Base-by-base conservation (phyloP, 75 land plant genomes). In the Selaginella tamariscina region DNA sequence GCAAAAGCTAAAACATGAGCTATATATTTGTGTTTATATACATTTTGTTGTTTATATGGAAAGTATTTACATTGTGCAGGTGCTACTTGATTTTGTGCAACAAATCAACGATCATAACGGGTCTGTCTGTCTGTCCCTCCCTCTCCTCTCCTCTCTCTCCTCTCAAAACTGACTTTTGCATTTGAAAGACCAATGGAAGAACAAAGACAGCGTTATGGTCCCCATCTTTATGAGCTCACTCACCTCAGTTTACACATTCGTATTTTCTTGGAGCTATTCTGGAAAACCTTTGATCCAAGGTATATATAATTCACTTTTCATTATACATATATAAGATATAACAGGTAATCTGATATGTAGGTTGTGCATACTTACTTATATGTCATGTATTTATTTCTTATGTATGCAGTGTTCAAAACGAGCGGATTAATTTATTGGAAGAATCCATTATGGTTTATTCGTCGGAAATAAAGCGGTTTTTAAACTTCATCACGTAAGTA, bases 101-200 rank as follows among this genome's bases (percentile, higher is more conserved):
- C 83, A 91, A 77, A 81, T 95, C 67, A 95, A 95, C 73, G 99
- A 95, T 78, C 93, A 95, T 64, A 70, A 95, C 56, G 99, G 99
- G 99, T 95, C 82, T 24, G 71, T 29, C 13, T 27, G 15, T n/a
- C 21, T n/a, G n/a, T n/a, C n/a, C n/a, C n/a, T n/a, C n/a, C n/a
- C n/a, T n/a, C n/a, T n/a, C n/a, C n/a, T n/a, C n/a, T n/a, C n/a
- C n/a, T n/a, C n/a, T n/a, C n/a, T n/a, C n/a, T n/a, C n/a, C n/a
- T n/a, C n/a, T n/a, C n/a, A n/a, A n/a, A n/a, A n/a, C 27, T 29
- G 5, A 27, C 8, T 69, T 64, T 69, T 68, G 32, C n/a, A 0
- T 55, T 64, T 8, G 65, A 59, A n/a, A 95, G 99, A 78, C 99
- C 99, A 44, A 95, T 95, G 99, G 99, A 95, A 73, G 99, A 91